Conservation (phyloP, 352 stramenopile species). For the Pythium diclinum region DNA sequence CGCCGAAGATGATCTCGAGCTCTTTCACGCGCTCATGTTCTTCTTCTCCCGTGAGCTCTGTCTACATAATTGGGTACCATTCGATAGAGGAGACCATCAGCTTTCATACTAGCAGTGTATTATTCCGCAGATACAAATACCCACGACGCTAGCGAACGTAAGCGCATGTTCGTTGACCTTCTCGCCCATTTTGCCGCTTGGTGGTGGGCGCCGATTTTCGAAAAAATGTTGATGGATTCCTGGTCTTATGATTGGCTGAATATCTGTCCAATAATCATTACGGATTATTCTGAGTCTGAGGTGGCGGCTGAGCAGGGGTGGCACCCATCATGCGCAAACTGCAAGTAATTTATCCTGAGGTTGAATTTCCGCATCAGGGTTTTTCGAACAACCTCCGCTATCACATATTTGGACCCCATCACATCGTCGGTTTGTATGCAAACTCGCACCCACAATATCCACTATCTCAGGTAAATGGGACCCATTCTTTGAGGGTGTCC, state of each 20-base stretch:
- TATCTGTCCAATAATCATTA: background rate
- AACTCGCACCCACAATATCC: background rate
- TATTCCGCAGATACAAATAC: background rate
- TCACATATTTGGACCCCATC: background rate
- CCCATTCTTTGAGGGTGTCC: too few species aligned
- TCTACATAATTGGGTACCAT: conserved; percentile 30
- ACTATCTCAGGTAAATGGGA: background rate
- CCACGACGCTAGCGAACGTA: conserved; percentile 38
- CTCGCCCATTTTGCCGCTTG: conserved; percentile 13
- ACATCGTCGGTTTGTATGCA: background rate
- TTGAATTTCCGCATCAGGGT: background rate
- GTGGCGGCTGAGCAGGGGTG: background rate
- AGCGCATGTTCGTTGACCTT: conserved; percentile 31
- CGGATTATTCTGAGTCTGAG: conserved; percentile 11
- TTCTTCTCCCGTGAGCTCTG: conserved; percentile 50
- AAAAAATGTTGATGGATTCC: conserved; percentile 4
- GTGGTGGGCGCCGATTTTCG: conserved; percentile 4
- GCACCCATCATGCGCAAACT: conserved; percentile 16
- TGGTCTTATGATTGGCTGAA: conserved; percentile 1
- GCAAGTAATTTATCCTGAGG: conserved; percentile 14
- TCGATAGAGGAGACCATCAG: conserved; percentile 8
- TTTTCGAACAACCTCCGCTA: conserved; percentile 19
- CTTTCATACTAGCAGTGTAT: background rate
- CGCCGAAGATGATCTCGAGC: conserved; percentile 83
- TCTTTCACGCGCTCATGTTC: conserved; percentile 64